Evolutionary conservation across 2,329 filamentous ascomycete genomes (phyloP).

Genomic region (Talaromyces sp.): DNA sequence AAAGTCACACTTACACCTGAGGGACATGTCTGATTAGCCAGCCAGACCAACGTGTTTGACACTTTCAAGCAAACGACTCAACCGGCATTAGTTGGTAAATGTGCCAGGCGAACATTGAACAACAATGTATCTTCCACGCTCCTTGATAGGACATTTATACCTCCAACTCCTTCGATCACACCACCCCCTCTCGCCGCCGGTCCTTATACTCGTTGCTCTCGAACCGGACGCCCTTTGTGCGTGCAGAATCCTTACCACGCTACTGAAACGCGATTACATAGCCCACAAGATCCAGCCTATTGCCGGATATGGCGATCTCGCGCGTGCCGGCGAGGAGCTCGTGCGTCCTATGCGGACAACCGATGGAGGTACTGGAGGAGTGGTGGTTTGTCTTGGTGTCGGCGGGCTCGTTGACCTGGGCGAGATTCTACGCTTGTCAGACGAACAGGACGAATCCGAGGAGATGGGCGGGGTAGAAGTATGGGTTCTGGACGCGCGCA

Average conservation of each 20-base stretch:
- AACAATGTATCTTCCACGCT: slow-evolving; percentile 88
- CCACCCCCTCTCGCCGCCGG: slow-evolving; percentile 84
- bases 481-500: slow-evolving; percentile 86
- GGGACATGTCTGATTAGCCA: slow-evolving; percentile 6
- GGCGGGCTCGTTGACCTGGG: slow-evolving; percentile 87
- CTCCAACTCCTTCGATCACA: slow-evolving; percentile 78
- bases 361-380: slow-evolving; percentile 76
- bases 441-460: slow-evolving; percentile 57
- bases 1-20: not conserved
- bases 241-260: slow-evolving; percentile 82
- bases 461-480: slow-evolving; percentile 81
- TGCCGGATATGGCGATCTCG: slow-evolving; percentile 83
- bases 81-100: not conserved
- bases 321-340: slow-evolving; percentile 70
- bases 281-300: slow-evolving; percentile 96
- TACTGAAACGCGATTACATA: slow-evolving; percentile 97
- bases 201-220: slow-evolving; percentile 85
- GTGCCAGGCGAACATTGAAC: not conserved
- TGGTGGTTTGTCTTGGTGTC: slow-evolving; percentile 88
- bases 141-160: slow-evolving; percentile 86
- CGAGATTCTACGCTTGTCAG: slow-evolving; percentile 65
- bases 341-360: slow-evolving; percentile 81
- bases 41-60: not conserved
- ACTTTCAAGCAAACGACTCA: not conserved
- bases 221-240: slow-evolving; percentile 94